A percentile compares a stretch with the other conserved stretches of the same genome.
Evolutionary conservation across 495 filamentous ascomycete species (phyloP).

Genomic region (Coniosporium apollinis): DNA sequence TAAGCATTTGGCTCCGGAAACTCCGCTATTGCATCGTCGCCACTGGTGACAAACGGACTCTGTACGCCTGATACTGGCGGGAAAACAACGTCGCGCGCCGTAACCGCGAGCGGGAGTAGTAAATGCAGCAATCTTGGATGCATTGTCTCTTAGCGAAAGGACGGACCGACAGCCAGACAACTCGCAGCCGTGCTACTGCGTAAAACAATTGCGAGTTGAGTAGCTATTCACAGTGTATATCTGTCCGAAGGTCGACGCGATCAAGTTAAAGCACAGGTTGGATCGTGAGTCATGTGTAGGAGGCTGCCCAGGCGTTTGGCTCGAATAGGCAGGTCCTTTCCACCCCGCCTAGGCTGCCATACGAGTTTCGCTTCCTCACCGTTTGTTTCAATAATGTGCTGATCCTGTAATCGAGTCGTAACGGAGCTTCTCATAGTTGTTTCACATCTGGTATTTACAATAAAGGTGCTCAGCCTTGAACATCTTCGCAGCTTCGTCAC

Average conservation of each 20-base stretch:
- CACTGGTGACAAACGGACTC: constrained; percentile 2
- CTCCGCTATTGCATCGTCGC: constrained; percentile 6
- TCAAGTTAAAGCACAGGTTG: no score
- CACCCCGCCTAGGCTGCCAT: no score
- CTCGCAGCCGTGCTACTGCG: no score
- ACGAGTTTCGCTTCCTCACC: no score
- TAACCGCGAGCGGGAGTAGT: neutral
- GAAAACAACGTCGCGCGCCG: constrained; percentile 25
- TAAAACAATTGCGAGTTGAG: neutral
- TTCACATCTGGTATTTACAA: no score
- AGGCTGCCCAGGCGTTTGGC: no score
- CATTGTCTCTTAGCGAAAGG: neutral
- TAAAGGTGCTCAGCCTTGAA: no score
- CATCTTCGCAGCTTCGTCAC: no score
- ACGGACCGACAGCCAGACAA: neutral
- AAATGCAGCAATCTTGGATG: neutral
- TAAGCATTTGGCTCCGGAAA: constrained; percentile 15
- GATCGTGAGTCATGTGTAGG: no score
- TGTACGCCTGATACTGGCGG: constrained; percentile 19
- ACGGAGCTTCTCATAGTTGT: no score
- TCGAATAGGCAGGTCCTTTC: neutral
- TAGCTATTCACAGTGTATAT: neutral
- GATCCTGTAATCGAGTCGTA: no score
- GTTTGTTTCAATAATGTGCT: no score
- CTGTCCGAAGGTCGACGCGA: neutral